Evolutionary conservation across 2,329 filamentous ascomycete genomes (phyloP).

Genomic region (Fusarium phyllophilum): DNA sequence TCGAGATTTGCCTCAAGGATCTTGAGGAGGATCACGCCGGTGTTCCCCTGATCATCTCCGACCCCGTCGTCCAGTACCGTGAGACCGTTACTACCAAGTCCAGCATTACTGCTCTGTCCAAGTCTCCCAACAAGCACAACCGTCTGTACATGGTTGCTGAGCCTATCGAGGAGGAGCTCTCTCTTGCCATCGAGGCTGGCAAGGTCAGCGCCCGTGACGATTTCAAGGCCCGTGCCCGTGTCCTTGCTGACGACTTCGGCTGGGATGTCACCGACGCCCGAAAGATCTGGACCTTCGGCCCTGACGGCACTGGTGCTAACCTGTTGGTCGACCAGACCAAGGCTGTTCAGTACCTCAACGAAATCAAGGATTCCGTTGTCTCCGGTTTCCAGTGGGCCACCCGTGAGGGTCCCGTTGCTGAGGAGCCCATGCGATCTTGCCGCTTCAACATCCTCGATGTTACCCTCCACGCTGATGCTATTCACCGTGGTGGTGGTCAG

Average conservation of each 20-base stretch:
- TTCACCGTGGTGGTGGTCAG: constrained; percentile 99
- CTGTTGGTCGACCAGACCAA: constrained; percentile 99
- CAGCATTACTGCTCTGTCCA: constrained; percentile 96
- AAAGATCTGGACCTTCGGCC: constrained; percentile 99
- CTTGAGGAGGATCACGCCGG: constrained; percentile 99
- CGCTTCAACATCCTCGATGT: constrained; percentile 99
- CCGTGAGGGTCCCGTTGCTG: constrained; percentile 95
- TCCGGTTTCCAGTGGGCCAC: constrained; percentile 99
- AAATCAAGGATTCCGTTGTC: constrained; percentile 99
- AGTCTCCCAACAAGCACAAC: constrained; percentile 99
- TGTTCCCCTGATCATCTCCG: constrained; percentile 96
- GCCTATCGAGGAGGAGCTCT: constrained; percentile 91
- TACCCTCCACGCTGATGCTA: constrained; percentile 98
- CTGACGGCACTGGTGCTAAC: constrained; percentile 97
- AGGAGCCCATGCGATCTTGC: constrained; percentile 97
- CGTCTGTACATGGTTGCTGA: constrained; percentile 96
- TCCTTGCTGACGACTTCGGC: constrained; percentile 95
- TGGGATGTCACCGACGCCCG: constrained; percentile 99
- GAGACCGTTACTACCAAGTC: constrained; percentile 89
- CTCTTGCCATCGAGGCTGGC: constrained; percentile 88
- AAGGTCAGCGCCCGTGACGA: constrained; percentile 96
- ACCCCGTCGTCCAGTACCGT: constrained; percentile 98
- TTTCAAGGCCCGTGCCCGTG: constrained; percentile 97
- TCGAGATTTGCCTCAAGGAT: constrained; percentile 99
- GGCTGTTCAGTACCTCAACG: constrained; percentile 99